Conservation (phyloP, 768 basidiomycete species). For the Macrolepiota dolichaula region DNA sequence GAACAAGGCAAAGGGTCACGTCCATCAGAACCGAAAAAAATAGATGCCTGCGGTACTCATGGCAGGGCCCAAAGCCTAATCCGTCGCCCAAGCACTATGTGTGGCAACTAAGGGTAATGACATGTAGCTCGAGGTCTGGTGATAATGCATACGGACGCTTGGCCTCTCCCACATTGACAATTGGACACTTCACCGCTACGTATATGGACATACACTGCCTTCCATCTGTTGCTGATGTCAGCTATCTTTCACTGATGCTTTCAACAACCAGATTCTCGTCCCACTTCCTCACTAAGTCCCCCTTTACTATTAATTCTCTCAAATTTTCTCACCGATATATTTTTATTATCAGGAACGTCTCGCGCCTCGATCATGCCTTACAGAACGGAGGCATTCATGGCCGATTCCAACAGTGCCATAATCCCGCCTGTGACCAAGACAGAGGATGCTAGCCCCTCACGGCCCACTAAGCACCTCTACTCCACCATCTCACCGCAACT, state of each 20-base stretch:
- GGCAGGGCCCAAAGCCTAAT: slow-evolving; percentile 3
- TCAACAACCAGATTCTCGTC: not conserved
- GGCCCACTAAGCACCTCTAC: not conserved
- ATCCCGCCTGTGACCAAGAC: not conserved
- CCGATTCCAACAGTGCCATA: not conserved
- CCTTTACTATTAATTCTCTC: not conserved
- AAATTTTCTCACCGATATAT: not conserved
- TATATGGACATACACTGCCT: too few species aligned
- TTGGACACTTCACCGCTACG: too few species aligned
- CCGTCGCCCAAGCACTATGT: not conserved
- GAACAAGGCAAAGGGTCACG: not conserved
- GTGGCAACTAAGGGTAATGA: not conserved
- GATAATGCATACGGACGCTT: not conserved
- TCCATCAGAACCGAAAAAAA: slow-evolving; percentile 6
- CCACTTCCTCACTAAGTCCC: not conserved
- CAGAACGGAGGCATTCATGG: not conserved
- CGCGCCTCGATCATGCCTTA: not conserved
- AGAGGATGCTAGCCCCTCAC: not conserved
- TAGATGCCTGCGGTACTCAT: not conserved
- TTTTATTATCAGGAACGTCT: not conserved
- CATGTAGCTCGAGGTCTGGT: not conserved
- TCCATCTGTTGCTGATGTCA: not conserved
- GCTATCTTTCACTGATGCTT: not conserved
- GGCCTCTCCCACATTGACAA: slow-evolving; percentile 2
- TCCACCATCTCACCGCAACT: not conserved